phyloP scores from a whole-genome alignment of 2,329 filamentous ascomycete species.

The Neonectria sp. region DNA sequence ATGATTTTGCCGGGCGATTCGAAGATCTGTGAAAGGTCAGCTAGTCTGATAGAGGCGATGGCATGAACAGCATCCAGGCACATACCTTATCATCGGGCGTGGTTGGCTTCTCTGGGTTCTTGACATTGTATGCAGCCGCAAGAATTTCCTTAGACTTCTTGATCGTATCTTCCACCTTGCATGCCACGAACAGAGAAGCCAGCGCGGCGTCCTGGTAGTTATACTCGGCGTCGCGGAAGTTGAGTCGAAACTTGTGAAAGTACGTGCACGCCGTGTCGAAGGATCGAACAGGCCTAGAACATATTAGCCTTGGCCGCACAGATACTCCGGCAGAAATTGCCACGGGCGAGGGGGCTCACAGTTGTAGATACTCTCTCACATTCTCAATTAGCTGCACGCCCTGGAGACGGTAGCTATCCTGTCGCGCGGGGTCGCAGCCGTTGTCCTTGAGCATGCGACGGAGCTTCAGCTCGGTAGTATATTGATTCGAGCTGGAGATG shows the following conservation, averaged over 20 bases:
- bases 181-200: constrained; percentile 90
- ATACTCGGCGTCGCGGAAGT: constrained; percentile 89
- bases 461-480: constrained; percentile 86
- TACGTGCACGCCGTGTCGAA: constrained; percentile 94
- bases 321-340: not conserved
- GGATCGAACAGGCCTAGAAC: constrained; percentile 83
- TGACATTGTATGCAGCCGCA: constrained; percentile 90
- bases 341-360: constrained; percentile 65
- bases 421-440: constrained; percentile 81
- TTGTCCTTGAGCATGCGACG: constrained; percentile 79
- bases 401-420: constrained; percentile 85
- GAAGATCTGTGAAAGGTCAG: constrained; percentile 72
- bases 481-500: constrained; percentile 73
- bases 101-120: constrained; percentile 75
- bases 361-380: constrained; percentile 81
- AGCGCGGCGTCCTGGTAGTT: constrained; percentile 89
- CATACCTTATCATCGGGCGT: constrained; percentile 86
- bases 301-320: constrained; percentile 29
- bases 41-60: too few relatives aligned
- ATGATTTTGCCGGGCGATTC: constrained; percentile 85
- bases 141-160: constrained; percentile 97
- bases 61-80: too few relatives aligned
- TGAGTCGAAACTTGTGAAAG: constrained; percentile 93
- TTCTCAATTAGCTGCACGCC: constrained; percentile 92
- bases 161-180: constrained; percentile 97